These are phyloP conservation scores for Telfairia occidentalis DNA, from an alignment of 331 rosid genomes.

Conservation along the genomic window DNA sequence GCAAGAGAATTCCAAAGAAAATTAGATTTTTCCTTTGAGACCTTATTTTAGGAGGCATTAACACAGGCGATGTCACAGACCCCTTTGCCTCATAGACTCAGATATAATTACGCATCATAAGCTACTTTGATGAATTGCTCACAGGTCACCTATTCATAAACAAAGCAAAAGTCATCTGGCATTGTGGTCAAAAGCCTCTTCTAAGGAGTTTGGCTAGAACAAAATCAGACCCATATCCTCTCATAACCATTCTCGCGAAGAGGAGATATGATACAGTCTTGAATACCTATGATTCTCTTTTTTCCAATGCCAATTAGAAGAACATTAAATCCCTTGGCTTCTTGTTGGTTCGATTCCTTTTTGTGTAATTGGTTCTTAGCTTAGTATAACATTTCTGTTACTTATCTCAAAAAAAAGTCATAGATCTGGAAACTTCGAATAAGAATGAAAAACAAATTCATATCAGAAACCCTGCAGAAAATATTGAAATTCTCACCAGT, in stretches of 20 bases:
- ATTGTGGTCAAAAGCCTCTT: not conserved
- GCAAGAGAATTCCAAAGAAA: not conserved
- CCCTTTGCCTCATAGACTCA: not conserved
- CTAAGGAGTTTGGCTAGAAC: not conserved
- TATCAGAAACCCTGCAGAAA: conserved; percentile 8
- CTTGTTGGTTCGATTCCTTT: not conserved
- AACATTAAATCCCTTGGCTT: not conserved
- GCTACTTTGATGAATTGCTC: too few species aligned
- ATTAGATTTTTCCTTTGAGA: not conserved
- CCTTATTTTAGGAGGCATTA: not conserved
- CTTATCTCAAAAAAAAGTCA: not conserved
- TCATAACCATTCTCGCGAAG: not conserved
- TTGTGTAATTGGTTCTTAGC: not conserved
- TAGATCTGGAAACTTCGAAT: not conserved
- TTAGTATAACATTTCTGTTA: not conserved
- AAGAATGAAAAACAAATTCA: conserved; percentile 8
- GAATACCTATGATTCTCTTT: not conserved
- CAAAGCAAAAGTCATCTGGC: too few species aligned
- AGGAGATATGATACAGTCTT: not conserved
- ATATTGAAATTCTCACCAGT: conserved; percentile 42
- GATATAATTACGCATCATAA: too few species aligned
- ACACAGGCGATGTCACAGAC: not conserved
- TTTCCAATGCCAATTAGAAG: not conserved
- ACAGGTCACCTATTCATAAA: too few species aligned
- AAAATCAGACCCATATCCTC: not conserved